Evolutionary conservation across 1,139 yeast species (phyloP).

Genomic region (Spencermartinsiella ligniputridi): DNA sequence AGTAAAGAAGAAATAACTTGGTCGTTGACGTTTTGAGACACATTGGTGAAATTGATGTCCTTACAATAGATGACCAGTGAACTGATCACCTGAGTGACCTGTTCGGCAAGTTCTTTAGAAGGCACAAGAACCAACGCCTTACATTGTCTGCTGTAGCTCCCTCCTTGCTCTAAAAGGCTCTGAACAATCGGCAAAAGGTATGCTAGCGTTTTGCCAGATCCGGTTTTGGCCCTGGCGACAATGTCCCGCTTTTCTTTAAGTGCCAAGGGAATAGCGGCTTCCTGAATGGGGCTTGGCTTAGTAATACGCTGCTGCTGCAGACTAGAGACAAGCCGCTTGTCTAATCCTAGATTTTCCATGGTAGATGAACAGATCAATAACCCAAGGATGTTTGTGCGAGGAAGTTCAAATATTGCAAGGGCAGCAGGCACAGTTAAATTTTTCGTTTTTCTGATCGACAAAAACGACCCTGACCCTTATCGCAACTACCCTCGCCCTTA

Average conservation of each 20-base stretch:
- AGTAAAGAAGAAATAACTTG: conserved; percentile 69
- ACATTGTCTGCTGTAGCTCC: conserved; percentile 19
- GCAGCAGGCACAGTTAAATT: no score
- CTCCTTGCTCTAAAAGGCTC: conserved; percentile 43
- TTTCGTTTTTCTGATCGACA: no score
- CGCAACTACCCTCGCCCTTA: no score
- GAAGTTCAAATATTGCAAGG: no score
- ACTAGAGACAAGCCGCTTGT: conserved; percentile 80
- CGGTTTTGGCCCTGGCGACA: conserved; percentile 84
- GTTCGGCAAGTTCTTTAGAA: conserved; percentile 79
- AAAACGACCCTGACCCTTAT: no score
- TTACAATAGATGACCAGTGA: conserved; percentile 68
- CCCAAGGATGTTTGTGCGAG: background rate
- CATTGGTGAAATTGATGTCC: conserved; percentile 60
- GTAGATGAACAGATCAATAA: background rate
- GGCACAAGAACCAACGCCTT: conserved; percentile 64
- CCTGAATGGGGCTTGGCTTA: conserved; percentile 85
- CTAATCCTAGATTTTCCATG: conserved; percentile 41
- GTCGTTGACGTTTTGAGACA: conserved; percentile 69
- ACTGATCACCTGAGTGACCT: conserved; percentile 62
- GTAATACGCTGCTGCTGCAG: conserved; percentile 66
- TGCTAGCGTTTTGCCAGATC: conserved; percentile 88
- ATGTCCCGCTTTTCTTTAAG: conserved; percentile 81
- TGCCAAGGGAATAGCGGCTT: conserved; percentile 89
- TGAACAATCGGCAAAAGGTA: conserved; percentile 77